Base-by-base conservation (phyloP, 192 early-diverging fungal species). In the Coemansia javaensis region DNA sequence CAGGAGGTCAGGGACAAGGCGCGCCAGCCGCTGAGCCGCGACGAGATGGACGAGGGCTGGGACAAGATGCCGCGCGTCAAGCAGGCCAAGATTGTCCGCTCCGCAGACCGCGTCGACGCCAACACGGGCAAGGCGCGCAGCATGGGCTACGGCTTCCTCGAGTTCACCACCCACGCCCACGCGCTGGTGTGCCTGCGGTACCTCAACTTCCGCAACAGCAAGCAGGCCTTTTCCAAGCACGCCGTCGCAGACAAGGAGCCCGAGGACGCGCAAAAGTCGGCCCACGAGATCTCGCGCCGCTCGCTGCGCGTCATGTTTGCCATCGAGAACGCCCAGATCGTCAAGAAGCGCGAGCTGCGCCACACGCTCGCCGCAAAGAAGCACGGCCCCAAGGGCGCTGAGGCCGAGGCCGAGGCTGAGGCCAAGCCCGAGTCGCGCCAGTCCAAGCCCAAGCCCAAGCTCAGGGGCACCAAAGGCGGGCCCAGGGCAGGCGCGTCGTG, bases 91-190 rank as follows among this genome's bases (percentile, higher is more conserved):
- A 77, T 94, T 41, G 74, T 94, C 33, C 79, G 82, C 16, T 83
- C 81, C 31, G 82, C 80, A 41, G 88, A 89, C 50, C 80, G 89
- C 32, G 74, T 91, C 16, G 95, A 98, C 61, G 61, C 75, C 2
- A 63, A 48, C 8, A 85, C 88, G 1, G 80, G 86, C 30, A 68
- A 82, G 53, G 54, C 71, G 13, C 79, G 84, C 23, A 86, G 82
- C 47, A 89, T 89, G 63, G 91, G 95, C 34, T 96, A 87, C 50
- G 93, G 88, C 25, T 98, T 98, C 77, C 70, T 98, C 61, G 95
- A 98, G 70, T 96, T 89, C 54, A 77, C 52, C 20, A 75, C 75
- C 8, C 92, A 98, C 56, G 79, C 90, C 0, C 91, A 96, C 53
- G 95, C 95, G 10, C 77, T 98, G 42, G 92, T 92, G 9, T 90